These are phyloP conservation scores for Paecilomyces sp. DNA, from an alignment of 2,329 filamentous ascomycete species.

Conservation along the genomic window DNA sequence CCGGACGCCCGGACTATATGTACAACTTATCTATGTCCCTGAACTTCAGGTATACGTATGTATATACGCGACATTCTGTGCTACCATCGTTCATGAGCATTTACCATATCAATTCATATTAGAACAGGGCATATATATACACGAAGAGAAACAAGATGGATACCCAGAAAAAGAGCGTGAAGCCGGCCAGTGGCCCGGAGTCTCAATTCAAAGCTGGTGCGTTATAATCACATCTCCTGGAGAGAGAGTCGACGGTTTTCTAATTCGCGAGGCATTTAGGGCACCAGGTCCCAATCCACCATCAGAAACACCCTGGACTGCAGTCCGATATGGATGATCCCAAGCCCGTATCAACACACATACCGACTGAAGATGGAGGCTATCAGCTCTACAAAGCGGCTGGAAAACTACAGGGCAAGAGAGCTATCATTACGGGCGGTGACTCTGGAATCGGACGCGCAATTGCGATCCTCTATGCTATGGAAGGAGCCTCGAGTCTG, in stretches of 20 bases:
- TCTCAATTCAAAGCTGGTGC: slow-evolving; percentile 28
- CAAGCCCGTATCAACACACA: slow-evolving; percentile 54
- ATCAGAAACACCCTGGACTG: slow-evolving; percentile 48
- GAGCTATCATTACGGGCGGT: slow-evolving; percentile 72
- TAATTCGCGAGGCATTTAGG: slow-evolving; percentile 24
- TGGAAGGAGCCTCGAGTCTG: slow-evolving; percentile 68
- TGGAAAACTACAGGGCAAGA: slow-evolving; percentile 67
- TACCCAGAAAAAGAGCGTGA: not conserved
- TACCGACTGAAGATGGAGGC: slow-evolving; percentile 62
- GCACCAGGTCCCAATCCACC: slow-evolving; percentile 44
- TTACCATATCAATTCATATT: not conserved
- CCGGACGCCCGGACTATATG: not conserved
- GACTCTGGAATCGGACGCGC: slow-evolving; percentile 74
- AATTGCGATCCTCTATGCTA: slow-evolving; percentile 68
- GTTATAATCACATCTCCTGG: not conserved
- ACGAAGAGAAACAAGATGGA: not conserved
- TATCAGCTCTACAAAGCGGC: slow-evolving; percentile 67
- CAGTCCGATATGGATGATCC: slow-evolving; percentile 50
- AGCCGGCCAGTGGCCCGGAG: slow-evolving; percentile 15
- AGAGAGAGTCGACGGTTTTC: not conserved
- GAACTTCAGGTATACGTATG: not conserved
- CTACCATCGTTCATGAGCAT: not conserved
- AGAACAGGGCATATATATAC: not conserved
- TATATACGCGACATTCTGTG: not conserved
- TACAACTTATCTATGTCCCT: slow-evolving; percentile 4